These are phyloP conservation scores for Zygoascus sp. DNA, from an alignment of 1,139 yeast species.

Conservation along the genomic window DNA sequence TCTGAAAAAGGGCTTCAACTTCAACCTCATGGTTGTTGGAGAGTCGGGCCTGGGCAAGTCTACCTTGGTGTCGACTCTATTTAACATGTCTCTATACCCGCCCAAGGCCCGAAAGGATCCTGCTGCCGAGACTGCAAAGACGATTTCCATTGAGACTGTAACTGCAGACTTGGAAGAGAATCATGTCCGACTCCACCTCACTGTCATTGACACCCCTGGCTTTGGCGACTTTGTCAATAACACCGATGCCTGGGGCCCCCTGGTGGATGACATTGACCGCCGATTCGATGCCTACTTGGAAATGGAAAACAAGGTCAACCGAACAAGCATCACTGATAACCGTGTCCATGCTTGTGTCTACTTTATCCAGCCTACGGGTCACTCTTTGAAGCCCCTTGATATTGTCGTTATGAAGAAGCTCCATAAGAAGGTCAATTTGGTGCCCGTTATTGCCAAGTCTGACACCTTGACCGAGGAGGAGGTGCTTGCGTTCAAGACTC, in stretches of 20 bases:
- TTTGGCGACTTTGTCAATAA: slow-evolving; percentile 92
- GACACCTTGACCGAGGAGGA: slow-evolving; percentile 92
- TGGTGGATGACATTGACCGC: slow-evolving; percentile 80
- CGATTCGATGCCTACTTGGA: slow-evolving; percentile 88
- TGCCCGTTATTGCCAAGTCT: slow-evolving; percentile 92
- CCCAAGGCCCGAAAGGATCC: slow-evolving; percentile 34
- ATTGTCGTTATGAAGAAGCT: slow-evolving; percentile 83
- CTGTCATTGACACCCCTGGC: slow-evolving; percentile 88
- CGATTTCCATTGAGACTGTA: slow-evolving; percentile 63
- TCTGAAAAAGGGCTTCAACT: slow-evolving; percentile 86
- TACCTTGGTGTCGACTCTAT: slow-evolving; percentile 85
- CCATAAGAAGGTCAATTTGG: slow-evolving; percentile 86
- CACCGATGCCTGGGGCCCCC: slow-evolving; percentile 87
- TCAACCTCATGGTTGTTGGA: slow-evolving; percentile 75
- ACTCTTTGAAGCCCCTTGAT: slow-evolving; percentile 83
- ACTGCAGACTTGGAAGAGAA: slow-evolving; percentile 82
- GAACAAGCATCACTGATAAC: slow-evolving; percentile 75
- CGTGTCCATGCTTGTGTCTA: slow-evolving; percentile 96
- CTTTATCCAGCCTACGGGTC: slow-evolving; percentile 97
- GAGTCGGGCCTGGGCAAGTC: slow-evolving; percentile 93
- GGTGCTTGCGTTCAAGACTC: slow-evolving; percentile 62
- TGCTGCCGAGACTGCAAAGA: slow-evolving; percentile 36
- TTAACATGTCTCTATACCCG: slow-evolving; percentile 67
- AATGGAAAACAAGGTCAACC: slow-evolving; percentile 79
- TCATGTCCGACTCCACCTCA: slow-evolving; percentile 81